Evolutionary conservation across 108 stramenopile species (phyloP), one percentile per base, ranked within the genome.

Genomic region (Pelagomonas calceolata): DNA sequence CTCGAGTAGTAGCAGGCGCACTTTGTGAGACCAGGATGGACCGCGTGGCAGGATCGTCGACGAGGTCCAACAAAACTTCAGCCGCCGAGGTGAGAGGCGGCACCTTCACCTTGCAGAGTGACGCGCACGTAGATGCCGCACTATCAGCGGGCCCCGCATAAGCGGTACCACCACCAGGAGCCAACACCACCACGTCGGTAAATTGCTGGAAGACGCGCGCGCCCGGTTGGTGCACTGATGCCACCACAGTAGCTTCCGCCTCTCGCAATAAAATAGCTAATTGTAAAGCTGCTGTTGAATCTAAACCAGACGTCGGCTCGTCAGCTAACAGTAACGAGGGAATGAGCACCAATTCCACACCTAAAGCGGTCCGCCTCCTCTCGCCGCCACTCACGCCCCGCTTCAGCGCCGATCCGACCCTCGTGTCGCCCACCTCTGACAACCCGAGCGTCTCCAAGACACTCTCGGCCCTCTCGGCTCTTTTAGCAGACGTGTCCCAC

Each of bases 341-440:
- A 34, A 86, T 77, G 0, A 87, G 83, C 0, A 92, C 91, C 64
- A 95, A 72, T 80, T 95, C 94, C 0, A 81, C 76, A 5, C 89
- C 94, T 17, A 93, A 86, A 12, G 91, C 79, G 4, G 88, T 79
- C 0, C 94, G 87, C 76, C 93, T 95, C 9, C 92, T 81, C 77
- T 95, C 91, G 16, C 91, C 94, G 45, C 88, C 89, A 44, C 75
- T 77, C 64, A 95, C 86, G 33, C 93, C 93, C 32, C 87, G 78
- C 16, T 60, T 60, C 39, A 45, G 68, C 9, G 74, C 76, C 74
- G 45, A 51, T 21, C 76, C 76, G 72, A 76, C 68, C 33, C 29
- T 29, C 21, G 29, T 5, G 10, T 12, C 72, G 32, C 17, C 30
- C 10, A 80, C 37, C 36, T 34, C 21, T 0, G 18, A 1, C 18